Evolutionary conservation across 345 rosid species (phyloP).

Genomic region (Arabidopsis suecica): DNA sequence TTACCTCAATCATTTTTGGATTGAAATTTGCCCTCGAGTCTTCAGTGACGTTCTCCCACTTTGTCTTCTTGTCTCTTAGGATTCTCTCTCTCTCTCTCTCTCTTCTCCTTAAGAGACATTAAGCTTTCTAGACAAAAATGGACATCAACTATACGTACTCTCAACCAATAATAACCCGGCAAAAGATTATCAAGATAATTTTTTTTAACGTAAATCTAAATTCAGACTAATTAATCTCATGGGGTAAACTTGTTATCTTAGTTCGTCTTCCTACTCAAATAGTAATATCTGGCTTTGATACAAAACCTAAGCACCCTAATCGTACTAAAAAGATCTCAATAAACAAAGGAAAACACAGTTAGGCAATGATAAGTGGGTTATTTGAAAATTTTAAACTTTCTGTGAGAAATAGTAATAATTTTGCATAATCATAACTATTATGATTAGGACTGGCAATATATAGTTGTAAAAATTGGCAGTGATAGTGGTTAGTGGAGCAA

Average conservation of each 20-base stretch:
- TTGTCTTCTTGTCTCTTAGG: constrained; percentile 45
- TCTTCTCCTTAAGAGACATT: constrained; percentile 10
- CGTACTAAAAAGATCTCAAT: background rate
- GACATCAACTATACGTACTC: constrained; percentile 10
- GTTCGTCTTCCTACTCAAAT: background rate
- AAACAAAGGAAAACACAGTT: background rate
- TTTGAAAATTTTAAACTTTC: constrained; percentile 12
- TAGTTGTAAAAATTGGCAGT: constrained; percentile 45
- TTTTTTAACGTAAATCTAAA: background rate
- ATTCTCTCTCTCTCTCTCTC: constrained; percentile 36
- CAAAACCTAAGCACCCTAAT: constrained; percentile 3
- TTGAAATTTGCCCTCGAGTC: constrained; percentile 50
- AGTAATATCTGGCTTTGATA: background rate
- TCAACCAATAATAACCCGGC: constrained; percentile 11
- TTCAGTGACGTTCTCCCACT: constrained; percentile 41
- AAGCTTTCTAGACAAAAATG: constrained; percentile 29
- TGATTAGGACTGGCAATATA: constrained; percentile 20
- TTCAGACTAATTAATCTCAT: background rate
- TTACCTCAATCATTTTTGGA: constrained; percentile 60
- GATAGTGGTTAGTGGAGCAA: constrained; percentile 61
- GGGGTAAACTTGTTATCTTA: background rate
- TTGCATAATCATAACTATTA: background rate
- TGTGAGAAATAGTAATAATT: constrained; percentile 7
- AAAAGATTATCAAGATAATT: background rate
- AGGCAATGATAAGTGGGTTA: constrained; percentile 22